A percentile compares a stretch with the other conserved stretches of the same genome.
Evolutionary conservation across 495 filamentous ascomycete species (phyloP).

Genomic region (Astrocystis sublimbata): DNA sequence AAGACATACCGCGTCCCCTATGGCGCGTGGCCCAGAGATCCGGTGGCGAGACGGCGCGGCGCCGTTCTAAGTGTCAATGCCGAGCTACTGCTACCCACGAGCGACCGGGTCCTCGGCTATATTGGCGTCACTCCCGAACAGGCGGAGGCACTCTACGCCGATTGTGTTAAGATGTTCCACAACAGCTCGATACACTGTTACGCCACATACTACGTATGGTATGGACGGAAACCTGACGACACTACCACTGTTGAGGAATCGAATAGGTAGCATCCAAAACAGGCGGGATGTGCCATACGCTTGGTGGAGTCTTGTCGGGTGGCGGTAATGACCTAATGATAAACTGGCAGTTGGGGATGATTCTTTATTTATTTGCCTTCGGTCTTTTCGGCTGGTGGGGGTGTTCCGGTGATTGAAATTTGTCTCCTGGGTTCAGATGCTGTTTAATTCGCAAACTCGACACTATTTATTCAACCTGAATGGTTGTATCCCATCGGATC

Average conservation of each 20-base stretch:
- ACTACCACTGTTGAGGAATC: not conserved
- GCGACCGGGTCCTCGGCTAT: constrained; percentile 5
- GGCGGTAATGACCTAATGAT: constrained; percentile 18
- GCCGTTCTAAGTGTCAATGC: constrained; percentile 11
- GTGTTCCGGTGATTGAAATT: not conserved
- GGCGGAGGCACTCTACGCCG: constrained; percentile 3
- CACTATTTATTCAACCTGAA: not conserved
- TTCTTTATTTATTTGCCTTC: not conserved
- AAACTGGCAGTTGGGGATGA: not conserved
- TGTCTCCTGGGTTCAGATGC: not conserved
- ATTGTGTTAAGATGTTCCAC: constrained; percentile 12
- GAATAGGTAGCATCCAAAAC: not conserved
- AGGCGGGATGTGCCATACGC: not conserved
- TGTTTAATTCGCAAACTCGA: not conserved
- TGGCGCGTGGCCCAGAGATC: constrained; percentile 14
- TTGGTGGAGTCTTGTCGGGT: not conserved
- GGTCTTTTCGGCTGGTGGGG: not conserved
- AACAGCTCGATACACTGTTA: constrained; percentile 13
- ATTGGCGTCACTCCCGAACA: constrained; percentile 10
- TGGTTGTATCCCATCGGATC: not conserved
- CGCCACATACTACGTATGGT: constrained; percentile 20
- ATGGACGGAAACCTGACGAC: constrained; percentile 15
- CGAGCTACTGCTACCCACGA: constrained; percentile 12
- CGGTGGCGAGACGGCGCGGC: constrained; percentile 8
- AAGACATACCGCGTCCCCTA: constrained; percentile 19